Base-by-base conservation (phyloP, 1,284 basidiomycete genomes). In the Paramarasmius palmivorus region DNA sequence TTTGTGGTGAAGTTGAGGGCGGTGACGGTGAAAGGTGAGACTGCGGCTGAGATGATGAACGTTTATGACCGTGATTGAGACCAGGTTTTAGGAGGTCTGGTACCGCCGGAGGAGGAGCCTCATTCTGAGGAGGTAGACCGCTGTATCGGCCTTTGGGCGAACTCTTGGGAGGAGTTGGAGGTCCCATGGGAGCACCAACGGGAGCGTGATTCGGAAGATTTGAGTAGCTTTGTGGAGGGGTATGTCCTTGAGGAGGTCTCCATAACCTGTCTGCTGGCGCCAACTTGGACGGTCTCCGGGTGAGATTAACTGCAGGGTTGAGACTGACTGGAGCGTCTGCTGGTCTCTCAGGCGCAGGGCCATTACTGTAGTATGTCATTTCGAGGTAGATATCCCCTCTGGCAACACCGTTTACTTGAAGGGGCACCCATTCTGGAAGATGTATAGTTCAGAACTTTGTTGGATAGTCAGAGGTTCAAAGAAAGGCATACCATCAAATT, bases 371-470 rank as follows among this genome's bases (percentile, higher is more conserved):
- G 69, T 80, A 91, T 0, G 88, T 90, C 83, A 90, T 89, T 64
- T 90, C 88, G 29, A 90, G 75, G 63, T 88, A 90, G n/a, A 90
- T 56, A 32, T 90, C 84, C 6, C 88, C 88, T 37, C 86, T 78
- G 38, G 77, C 68, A 9, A 75, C 74, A 3, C 80, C 81, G 39
- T 82, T 76, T 9, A 77, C 69, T 51, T 79, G 72, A 19, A 91
- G 73, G 47, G 71, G 69, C 0, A 90, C 74, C 88, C 88, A 91
- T 59, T 91, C 88, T 90, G 54, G 23, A 36, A 35, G 20, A 14
- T 45, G 20, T 29, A 17, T 34, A 55, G 47, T 41, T 52, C 19
- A 56, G 32, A 44, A 42, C 19, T 42, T 52, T 29, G 32, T 48
- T 29, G 45, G 19, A 45, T 2, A 26, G 35, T 17, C 26, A 26